Conservation (phyloP, 2,329 filamentous ascomycete species). For the Monilinia laxa region DNA sequence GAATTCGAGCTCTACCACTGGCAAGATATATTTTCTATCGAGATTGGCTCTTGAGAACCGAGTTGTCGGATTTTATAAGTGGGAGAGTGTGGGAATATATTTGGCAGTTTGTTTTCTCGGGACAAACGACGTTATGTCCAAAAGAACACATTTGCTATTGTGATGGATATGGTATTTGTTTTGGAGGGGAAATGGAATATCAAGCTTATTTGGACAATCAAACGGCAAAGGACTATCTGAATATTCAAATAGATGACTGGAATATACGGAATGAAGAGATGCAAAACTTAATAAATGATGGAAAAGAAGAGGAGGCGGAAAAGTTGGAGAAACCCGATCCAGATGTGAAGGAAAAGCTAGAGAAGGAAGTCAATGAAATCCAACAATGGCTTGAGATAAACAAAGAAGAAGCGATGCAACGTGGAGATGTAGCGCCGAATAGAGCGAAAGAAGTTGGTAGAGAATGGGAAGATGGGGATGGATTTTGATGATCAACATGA, state of each 20-base stretch:
- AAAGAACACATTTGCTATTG: conserved; percentile 38
- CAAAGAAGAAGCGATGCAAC: conserved; percentile 29
- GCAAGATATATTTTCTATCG: conserved; percentile 57
- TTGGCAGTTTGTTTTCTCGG: conserved; percentile 65
- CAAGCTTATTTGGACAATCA: conserved; percentile 16
- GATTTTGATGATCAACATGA: conserved; percentile 11
- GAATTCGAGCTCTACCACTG: conserved; percentile 49
- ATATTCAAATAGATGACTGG: conserved; percentile 5
- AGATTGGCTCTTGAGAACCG: conserved; percentile 59
- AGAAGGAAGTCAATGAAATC: conserved; percentile 26
- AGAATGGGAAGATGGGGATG: conserved; percentile 32
- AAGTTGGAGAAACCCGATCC: conserved; percentile 23
- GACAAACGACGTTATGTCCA: conserved; percentile 42
- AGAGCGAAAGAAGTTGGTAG: conserved; percentile 32
- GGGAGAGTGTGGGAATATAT: conserved; percentile 64
- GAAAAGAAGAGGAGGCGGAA: background rate
- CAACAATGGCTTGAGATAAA: conserved; percentile 26
- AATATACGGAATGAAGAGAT: background rate
- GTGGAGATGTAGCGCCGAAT: conserved; percentile 30
- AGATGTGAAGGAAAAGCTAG: conserved; percentile 25
- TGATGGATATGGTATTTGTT: conserved; percentile 40
- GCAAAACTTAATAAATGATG: conserved; percentile 10
- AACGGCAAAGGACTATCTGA: background rate
- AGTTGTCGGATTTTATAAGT: conserved; percentile 53
- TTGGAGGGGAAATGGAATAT: conserved; percentile 37